A percentile compares a stretch with the other conserved stretches of the same genome.
Conservation (phyloP, 2,329 filamentous ascomycete genomes). For the Trichoderma lentiforme region DNA sequence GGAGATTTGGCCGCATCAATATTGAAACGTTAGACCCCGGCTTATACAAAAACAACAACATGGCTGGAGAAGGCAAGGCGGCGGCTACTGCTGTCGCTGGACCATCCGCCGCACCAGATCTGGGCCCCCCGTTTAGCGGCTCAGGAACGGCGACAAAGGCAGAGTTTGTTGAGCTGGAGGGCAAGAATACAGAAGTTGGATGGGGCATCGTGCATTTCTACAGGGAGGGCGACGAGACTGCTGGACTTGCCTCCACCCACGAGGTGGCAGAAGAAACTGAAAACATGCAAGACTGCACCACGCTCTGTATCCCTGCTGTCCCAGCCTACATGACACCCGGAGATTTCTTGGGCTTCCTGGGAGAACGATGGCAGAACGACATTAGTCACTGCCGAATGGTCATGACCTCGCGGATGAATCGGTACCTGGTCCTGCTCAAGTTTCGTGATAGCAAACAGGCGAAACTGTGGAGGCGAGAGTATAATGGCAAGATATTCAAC, state of each 20-base stretch:
- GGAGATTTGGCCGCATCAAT: conserved; percentile 75
- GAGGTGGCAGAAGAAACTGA: conserved; percentile 30
- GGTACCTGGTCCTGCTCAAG: conserved; percentile 95
- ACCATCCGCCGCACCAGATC: conserved; percentile 48
- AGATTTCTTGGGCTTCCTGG: conserved; percentile 88
- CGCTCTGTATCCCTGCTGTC: conserved; percentile 88
- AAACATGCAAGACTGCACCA: conserved; percentile 66
- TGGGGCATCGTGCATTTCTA: conserved; percentile 96
- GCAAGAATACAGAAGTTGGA: conserved; percentile 71
- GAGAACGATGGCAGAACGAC: conserved; percentile 77
- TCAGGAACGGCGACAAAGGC: conserved; percentile 79
- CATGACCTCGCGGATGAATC: conserved; percentile 80
- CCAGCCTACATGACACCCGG: conserved; percentile 89
- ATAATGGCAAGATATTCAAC: conserved; percentile 92
- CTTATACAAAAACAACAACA: conserved; percentile 25
- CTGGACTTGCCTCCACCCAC: conserved; percentile 44
- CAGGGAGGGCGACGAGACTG: conserved; percentile 74
- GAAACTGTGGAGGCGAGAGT: conserved; percentile 75
- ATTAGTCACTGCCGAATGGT: conserved; percentile 95
- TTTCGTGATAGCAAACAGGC: conserved; percentile 75
- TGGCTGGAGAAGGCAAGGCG: conserved; percentile 38
- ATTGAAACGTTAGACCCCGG: conserved; percentile 77
- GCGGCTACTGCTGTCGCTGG: conserved; percentile 32
- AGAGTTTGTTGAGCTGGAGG: conserved; percentile 67
- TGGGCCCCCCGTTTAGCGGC: conserved; percentile 54